These are phyloP conservation scores for Agrostemma githago DNA, from an alignment of 148 eudicot species.

Conservation along the genomic window DNA sequence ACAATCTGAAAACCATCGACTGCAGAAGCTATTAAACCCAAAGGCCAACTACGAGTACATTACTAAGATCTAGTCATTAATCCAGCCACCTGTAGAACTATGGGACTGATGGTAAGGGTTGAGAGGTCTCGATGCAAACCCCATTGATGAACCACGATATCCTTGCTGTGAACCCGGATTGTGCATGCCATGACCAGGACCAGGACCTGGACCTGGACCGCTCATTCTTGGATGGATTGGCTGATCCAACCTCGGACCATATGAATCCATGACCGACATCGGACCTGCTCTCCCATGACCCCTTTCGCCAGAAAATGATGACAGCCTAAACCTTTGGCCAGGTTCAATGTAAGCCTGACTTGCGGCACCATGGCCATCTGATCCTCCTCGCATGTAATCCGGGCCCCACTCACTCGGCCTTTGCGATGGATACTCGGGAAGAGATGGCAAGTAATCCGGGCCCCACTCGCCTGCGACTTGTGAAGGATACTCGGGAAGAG, in stretches of 20 bases:
- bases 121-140: neutral
- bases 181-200: neutral
- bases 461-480: neutral
- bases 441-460: neutral
- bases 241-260: neutral
- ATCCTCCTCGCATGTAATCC: conserved; percentile 3
- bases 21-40: no score
- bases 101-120: conserved; percentile 6
- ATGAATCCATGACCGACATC: neutral
- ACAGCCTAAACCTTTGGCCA: neutral
- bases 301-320: neutral
- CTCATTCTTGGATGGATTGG: neutral
- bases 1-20: no score
- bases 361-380: neutral
- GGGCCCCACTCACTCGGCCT: neutral
- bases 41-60: neutral
- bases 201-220: neutral
- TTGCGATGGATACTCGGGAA: neutral
- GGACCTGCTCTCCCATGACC: neutral
- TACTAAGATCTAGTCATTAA: neutral
- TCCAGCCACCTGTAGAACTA: conserved; percentile 13
- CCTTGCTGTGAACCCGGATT: neutral
- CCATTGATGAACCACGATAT: neutral
- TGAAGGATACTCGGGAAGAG: neutral
- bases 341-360: neutral